Conservation (phyloP, 805 yeast species). For the Lipomyces anomalus region DNA sequence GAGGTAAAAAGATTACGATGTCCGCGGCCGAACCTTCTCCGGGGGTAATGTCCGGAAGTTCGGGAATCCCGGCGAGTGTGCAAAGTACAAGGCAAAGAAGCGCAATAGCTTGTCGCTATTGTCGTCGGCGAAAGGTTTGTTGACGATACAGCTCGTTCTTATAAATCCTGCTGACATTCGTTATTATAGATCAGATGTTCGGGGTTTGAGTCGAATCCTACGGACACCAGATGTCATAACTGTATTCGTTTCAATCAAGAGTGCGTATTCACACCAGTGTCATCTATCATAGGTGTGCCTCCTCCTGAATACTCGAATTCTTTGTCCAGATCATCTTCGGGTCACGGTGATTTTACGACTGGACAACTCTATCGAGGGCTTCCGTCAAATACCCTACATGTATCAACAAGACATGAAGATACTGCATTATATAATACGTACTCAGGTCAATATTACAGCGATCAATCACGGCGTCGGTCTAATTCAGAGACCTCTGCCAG, state of each 20-base stretch:
- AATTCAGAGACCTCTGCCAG: too few relatives aligned
- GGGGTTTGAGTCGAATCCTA: constrained; percentile 29
- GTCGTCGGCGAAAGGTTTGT: constrained; percentile 29
- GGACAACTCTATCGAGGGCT: too few relatives aligned
- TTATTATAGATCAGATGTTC: constrained; percentile 29
- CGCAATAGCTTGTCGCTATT: constrained; percentile 32
- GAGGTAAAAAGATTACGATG: too few relatives aligned
- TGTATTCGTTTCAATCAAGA: constrained; percentile 31
- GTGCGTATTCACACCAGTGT: constrained; percentile 32
- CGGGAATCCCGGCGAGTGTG: too few relatives aligned
- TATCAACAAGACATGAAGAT: too few relatives aligned
- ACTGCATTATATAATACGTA: too few relatives aligned
- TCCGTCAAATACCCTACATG: too few relatives aligned
- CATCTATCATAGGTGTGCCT: constrained; percentile 9
- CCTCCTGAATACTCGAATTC: constrained; percentile 1
- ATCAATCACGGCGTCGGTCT: too few relatives aligned
- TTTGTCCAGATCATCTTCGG: neutral
- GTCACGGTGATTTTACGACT: too few relatives aligned
- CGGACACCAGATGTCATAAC: constrained; percentile 30
- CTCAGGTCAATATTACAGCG: too few relatives aligned
- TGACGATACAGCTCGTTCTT: neutral
- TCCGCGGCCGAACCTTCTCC: too few relatives aligned
- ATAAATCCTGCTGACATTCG: neutral
- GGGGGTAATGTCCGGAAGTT: too few relatives aligned
- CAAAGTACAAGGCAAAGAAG: constrained; percentile 29